Evolutionary conservation across 169 alveolate species (phyloP), one percentile per base, ranked within the genome.

Genomic region (Eimeria necatrix): DNA sequence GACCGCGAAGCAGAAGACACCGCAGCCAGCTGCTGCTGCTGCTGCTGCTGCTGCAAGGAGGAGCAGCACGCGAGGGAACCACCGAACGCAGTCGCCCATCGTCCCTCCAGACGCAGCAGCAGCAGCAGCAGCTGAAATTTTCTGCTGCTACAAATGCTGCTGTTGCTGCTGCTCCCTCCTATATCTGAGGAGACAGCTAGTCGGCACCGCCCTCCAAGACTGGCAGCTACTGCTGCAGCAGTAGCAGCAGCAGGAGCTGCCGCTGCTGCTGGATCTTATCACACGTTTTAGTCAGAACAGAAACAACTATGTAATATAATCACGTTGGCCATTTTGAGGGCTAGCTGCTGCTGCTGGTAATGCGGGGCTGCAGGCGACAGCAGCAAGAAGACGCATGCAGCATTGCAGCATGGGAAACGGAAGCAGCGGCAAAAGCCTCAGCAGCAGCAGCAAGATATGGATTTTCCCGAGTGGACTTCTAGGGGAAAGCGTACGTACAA

Each of bases 351-450:
- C 86, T 16, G 86, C 60, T 48, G 86, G 60, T 52, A 14, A 68
- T 51, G 71, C 46, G 89, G 89, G 89, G 89, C 89, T 80, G 89
- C 89, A 80, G 89, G 73, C 89, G 89, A 80, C 89, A 80, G 89
- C 73, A 51, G 73, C 89, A n/a, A 48, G 46, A 12, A n/a, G 89
- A 4, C 53, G 89, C 71, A 80, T 80, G 89, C 89, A 70, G 26
- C 10, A 73, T n/a, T 7, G 89, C 71, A 51, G 64, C 64, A 53
- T 9, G 16, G 26, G 26, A 20, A 48, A 68, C 68, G 48, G 59
- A 22, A 74, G 46, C 49, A 51, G 89, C 70, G 22, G 51, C 89
- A 49, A 9, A 48, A 18, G 41, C 48, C 18, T 14, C 89, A 80
- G 73, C 89, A 74, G 59, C 61, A 49, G 78, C 46, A 53, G 64